Conservation (phyloP, 2,329 filamentous ascomycete species). For the Cryphonectria japonica region DNA sequence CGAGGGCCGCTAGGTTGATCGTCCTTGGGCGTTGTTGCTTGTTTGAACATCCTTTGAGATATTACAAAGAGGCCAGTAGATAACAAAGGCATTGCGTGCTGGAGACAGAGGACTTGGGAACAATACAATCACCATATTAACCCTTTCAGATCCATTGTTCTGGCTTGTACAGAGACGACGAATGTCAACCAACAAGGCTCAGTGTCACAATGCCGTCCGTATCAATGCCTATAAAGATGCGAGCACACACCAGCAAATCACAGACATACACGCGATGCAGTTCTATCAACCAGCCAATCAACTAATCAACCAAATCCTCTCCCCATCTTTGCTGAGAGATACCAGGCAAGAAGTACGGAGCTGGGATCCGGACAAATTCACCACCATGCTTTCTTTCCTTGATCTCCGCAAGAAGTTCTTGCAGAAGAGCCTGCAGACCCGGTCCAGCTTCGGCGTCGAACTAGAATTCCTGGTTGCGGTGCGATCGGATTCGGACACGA, state of each 20-base stretch:
- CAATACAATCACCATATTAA: background rate
- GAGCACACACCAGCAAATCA: too few relatives aligned
- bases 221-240: background rate
- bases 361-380: background rate
- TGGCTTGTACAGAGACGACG: background rate
- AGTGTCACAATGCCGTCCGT: background rate
- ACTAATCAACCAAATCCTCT: background rate
- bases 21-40: background rate
- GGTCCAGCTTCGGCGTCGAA: constrained; percentile 13
- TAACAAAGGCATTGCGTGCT: background rate
- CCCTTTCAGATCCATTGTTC: background rate
- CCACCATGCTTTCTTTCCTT: background rate
- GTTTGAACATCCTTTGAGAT: background rate
- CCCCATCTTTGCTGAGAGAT: background rate
- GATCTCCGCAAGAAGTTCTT: background rate
- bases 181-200: background rate
- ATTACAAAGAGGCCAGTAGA: background rate
- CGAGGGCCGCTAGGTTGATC: background rate
- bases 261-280: background rate
- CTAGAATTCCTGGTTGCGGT: constrained; percentile 7
- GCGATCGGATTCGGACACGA: background rate
- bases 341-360: background rate
- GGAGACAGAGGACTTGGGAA: background rate
- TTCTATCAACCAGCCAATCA: background rate
- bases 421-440: background rate